Evolutionary conservation across 108 stramenopile species (phyloP).

Genomic region (Cyclotella cryptica): DNA sequence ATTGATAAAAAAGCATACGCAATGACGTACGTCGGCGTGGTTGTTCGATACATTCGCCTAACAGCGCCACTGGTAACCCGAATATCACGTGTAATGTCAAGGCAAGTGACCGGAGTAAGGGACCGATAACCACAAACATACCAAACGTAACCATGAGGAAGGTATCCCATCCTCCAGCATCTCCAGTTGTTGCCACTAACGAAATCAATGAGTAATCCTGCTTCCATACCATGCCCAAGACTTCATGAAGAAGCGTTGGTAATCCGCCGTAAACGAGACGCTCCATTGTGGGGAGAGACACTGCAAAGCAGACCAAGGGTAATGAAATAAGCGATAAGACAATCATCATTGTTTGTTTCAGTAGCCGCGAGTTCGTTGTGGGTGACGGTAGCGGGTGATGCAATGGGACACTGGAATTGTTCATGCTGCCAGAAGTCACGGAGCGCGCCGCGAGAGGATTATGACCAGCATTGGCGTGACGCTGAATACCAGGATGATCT

Average conservation of each 20-base stretch:
- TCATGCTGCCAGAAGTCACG: not conserved
- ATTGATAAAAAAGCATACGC: constrained; percentile 25
- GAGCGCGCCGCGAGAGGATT: not conserved
- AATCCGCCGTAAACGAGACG: constrained; percentile 78
- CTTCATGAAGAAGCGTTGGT: constrained; percentile 73
- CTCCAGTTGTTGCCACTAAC: constrained; percentile 81
- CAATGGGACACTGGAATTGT: not conserved
- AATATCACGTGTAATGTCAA: constrained; percentile 58
- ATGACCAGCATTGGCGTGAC: not conserved
- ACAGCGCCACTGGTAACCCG: constrained; percentile 38
- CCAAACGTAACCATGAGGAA: constrained; percentile 88
- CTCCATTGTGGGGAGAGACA: constrained; percentile 76
- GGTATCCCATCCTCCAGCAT: constrained; percentile 82
- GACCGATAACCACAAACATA: constrained; percentile 56
- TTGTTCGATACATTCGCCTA: constrained; percentile 49
- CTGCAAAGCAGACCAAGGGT: constrained; percentile 58
- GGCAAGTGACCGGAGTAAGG: constrained; percentile 50
- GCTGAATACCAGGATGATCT: not conserved
- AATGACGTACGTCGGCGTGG: constrained; percentile 44
- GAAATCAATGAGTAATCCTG: constrained; percentile 68
- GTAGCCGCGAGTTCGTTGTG: constrained; percentile 46
- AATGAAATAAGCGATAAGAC: constrained; percentile 15
- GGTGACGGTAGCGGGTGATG: constrained; percentile 29
- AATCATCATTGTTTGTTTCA: constrained; percentile 39
- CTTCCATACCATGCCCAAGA: constrained; percentile 79